Conservation (phyloP, 164 flowering plant species). For the Kingdonia uniflora region DNA sequence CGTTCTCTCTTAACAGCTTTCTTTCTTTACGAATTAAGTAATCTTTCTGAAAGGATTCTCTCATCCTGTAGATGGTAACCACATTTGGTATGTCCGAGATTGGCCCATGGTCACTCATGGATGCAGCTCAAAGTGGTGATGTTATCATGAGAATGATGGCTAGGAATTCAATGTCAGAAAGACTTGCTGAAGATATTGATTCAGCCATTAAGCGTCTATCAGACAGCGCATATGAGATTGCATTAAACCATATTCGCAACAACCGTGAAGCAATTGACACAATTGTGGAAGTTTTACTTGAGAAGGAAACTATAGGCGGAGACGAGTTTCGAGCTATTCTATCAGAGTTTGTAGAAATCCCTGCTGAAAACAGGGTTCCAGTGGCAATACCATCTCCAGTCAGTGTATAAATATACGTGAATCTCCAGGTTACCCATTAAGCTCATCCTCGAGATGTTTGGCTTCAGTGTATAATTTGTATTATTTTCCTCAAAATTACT, state of each 20-base stretch:
- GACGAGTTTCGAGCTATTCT: conserved; percentile 80
- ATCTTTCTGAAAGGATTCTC: no score
- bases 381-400: conserved; percentile 44
- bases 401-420: conserved; percentile 25
- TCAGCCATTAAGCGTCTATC: conserved; percentile 55
- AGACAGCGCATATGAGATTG: conserved; percentile 69
- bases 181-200: conserved; percentile 81
- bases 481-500: no score
- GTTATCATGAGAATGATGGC: conserved; percentile 93
- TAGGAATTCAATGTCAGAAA: conserved; percentile 83
- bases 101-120: conserved; percentile 93
- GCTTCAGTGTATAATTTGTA: conserved; percentile 1
- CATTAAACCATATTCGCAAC: conserved; percentile 53
- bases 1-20: neutral
- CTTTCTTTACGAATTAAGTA: neutral
- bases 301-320: conserved; percentile 74
- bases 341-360: conserved; percentile 73
- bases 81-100: conserved; percentile 89
- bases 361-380: conserved; percentile 72
- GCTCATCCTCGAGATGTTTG: neutral
- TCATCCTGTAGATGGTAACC: conserved; percentile 54
- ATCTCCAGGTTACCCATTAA: neutral
- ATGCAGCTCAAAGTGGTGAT: conserved; percentile 60
- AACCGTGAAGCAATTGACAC: conserved; percentile 82
- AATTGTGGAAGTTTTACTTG: conserved; percentile 78